phyloP scores from a whole-genome alignment of 78 protist species.

The Chrysochromulina tobinii region DNA sequence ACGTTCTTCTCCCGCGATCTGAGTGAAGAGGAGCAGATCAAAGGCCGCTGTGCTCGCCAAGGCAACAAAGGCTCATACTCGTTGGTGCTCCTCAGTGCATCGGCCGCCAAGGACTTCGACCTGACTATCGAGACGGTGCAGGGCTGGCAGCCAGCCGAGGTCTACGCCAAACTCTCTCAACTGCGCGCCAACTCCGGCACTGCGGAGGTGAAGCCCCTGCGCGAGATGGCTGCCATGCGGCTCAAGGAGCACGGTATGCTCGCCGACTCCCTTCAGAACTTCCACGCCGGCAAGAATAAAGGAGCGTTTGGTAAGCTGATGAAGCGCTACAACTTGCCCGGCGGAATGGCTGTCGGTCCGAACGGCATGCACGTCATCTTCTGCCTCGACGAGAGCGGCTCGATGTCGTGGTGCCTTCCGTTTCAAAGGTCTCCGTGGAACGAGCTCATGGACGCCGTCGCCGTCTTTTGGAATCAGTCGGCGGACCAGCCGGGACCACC shows the following conservation, averaged over 20 bases:
- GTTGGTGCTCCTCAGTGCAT: background rate
- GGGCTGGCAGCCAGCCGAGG: background rate
- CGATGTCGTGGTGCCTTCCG: background rate
- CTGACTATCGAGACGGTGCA: background rate
- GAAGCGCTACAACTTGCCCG: background rate
- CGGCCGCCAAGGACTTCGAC: no score
- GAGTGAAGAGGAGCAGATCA: constrained; percentile 43
- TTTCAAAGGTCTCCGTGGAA: no score
- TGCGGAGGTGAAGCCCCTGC: no score
- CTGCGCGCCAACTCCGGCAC: background rate
- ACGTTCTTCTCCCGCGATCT: constrained; percentile 13
- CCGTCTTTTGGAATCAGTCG: no score
- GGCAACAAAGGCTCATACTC: constrained; percentile 22
- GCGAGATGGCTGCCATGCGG: no score
- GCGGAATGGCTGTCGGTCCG: background rate
- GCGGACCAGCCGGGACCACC: no score
- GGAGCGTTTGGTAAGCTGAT: background rate
- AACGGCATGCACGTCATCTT: background rate
- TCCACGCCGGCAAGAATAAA: background rate
- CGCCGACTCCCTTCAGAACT: background rate
- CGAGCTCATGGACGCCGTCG: no score
- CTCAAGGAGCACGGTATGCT: background rate
- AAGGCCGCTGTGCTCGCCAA: constrained; percentile 48
- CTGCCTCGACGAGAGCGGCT: background rate
- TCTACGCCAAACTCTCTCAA: background rate